These are phyloP conservation scores for Fomitiporia mediterranea DNA, from an alignment of 1,284 basidiomycete species.

Conservation along the genomic window DNA sequence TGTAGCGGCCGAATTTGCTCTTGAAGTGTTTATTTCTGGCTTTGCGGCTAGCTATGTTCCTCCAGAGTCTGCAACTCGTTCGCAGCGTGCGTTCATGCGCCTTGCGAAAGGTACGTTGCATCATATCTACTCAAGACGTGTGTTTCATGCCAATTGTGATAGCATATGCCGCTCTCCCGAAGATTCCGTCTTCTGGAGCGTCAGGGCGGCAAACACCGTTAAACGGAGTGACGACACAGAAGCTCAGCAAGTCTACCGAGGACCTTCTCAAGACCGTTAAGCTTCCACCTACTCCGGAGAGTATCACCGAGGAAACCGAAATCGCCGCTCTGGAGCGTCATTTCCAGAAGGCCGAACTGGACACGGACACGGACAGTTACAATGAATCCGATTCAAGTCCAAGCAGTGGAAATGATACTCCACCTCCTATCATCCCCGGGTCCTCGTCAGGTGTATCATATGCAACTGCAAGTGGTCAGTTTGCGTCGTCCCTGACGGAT, in stretches of 20 bases:
- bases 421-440: conserved; percentile 23
- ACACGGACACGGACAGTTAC: conserved; percentile 26
- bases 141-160: conserved; percentile 4
- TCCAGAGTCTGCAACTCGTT: conserved; percentile 60
- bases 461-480: conserved; percentile 11
- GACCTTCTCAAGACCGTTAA: conserved; percentile 38
- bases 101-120: conserved; percentile 63
- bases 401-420: conserved; percentile 16
- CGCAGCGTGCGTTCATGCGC: conserved; percentile 70
- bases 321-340: conserved; percentile 45
- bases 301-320: conserved; percentile 58
- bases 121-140: conserved; percentile 3
- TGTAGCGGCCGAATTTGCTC: conserved; percentile 43
- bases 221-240: conserved; percentile 22
- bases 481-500: conserved; percentile 27
- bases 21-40: conserved; percentile 72
- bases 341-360: conserved; percentile 31
- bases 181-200: conserved; percentile 36
- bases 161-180: conserved; percentile 66
- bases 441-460: conserved; percentile 7
- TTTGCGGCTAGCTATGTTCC: conserved; percentile 62
- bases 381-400: conserved; percentile 12
- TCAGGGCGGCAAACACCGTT: conserved; percentile 13
- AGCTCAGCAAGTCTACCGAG: conserved; percentile 43
- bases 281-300: conserved; percentile 55